These are phyloP conservation scores for Cystobasidium onofrii DNA, from an alignment of 768 basidiomycete genomes.

Conservation along the genomic window DNA sequence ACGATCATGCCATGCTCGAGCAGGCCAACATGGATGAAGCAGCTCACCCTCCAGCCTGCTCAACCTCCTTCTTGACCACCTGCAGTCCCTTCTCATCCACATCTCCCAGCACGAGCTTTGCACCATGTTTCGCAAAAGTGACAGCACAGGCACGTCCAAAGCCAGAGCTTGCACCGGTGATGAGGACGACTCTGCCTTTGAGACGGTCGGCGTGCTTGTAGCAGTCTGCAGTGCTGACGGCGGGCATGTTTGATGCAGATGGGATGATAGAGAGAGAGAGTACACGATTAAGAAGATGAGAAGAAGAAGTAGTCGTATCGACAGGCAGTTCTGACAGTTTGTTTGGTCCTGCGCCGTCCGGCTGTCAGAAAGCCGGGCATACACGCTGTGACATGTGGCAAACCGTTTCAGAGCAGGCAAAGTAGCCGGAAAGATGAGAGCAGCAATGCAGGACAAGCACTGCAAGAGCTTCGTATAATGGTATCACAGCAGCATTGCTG, in stretches of 20 bases:
- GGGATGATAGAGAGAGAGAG: too few species aligned
- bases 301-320: too few species aligned
- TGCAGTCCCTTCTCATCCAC: slow-evolving; percentile 27
- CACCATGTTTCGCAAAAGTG: slow-evolving; percentile 19
- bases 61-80: slow-evolving; percentile 7
- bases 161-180: slow-evolving; percentile 25
- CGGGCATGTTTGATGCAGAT: slow-evolving; percentile 22
- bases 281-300: too few species aligned
- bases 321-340: too few species aligned
- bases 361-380: background rate
- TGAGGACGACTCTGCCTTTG: slow-evolving; percentile 20
- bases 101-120: slow-evolving; percentile 28
- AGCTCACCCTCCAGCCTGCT: slow-evolving; percentile 13
- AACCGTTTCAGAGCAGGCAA: background rate
- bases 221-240: slow-evolving; percentile 16
- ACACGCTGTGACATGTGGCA: too few species aligned
- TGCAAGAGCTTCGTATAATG: background rate
- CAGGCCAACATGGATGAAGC: background rate
- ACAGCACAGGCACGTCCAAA: slow-evolving; percentile 27
- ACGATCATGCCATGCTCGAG: too few species aligned
- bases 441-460: background rate
- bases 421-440: background rate
- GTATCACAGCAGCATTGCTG: background rate
- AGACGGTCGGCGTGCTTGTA: slow-evolving; percentile 24
- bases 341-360: too few species aligned